These are phyloP conservation scores for Globisporangium okanoganense DNA, from an alignment of 352 stramenopile species.

Conservation along the genomic window DNA sequence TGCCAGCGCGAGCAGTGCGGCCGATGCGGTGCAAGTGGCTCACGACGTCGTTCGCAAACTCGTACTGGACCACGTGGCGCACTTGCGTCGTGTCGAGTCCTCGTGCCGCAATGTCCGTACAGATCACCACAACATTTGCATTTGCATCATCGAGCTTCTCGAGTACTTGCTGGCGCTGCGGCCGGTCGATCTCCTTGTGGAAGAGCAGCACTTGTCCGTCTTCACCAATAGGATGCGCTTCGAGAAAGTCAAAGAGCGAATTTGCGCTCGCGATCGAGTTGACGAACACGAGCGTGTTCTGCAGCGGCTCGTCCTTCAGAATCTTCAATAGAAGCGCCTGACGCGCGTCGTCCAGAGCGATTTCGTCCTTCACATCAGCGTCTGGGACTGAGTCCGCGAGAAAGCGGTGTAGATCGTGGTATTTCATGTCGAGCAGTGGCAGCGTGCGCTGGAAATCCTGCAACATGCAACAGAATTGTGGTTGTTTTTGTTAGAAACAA, in stretches of 20 bases:
- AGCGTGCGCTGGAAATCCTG: slow-evolving; percentile 75
- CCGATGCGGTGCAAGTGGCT: slow-evolving; percentile 80
- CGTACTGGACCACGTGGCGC: slow-evolving; percentile 72
- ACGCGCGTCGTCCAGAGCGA: slow-evolving; percentile 21
- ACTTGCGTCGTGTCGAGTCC: slow-evolving; percentile 73
- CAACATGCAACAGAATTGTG: slow-evolving; percentile 8
- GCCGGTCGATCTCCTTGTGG: slow-evolving; percentile 62
- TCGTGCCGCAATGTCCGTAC: slow-evolving; percentile 73
- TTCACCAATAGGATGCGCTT: slow-evolving; percentile 17
- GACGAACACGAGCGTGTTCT: slow-evolving; percentile 66
- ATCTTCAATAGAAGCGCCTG: slow-evolving; percentile 51
- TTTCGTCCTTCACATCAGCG: slow-evolving; percentile 12
- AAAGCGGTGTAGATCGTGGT: slow-evolving; percentile 42
- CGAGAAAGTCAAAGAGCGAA: slow-evolving; percentile 47
- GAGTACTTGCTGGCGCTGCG: slow-evolving; percentile 45
- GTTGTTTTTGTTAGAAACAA: background rate
- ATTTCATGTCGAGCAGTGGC: slow-evolving; percentile 36
- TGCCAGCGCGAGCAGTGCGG: slow-evolving; percentile 57
- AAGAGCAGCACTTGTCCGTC: slow-evolving; percentile 27
- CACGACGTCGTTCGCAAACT: slow-evolving; percentile 80
- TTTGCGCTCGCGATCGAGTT: slow-evolving; percentile 75
- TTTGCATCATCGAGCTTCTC: slow-evolving; percentile 30
- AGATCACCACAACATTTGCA: slow-evolving; percentile 46
- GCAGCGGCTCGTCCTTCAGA: slow-evolving; percentile 19
- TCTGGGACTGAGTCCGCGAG: slow-evolving; percentile 7